A percentile compares a stretch with the other conserved stretches of the same genome.
Conservation (phyloP, 129 eudicot genomes). For the Arctium minus region DNA sequence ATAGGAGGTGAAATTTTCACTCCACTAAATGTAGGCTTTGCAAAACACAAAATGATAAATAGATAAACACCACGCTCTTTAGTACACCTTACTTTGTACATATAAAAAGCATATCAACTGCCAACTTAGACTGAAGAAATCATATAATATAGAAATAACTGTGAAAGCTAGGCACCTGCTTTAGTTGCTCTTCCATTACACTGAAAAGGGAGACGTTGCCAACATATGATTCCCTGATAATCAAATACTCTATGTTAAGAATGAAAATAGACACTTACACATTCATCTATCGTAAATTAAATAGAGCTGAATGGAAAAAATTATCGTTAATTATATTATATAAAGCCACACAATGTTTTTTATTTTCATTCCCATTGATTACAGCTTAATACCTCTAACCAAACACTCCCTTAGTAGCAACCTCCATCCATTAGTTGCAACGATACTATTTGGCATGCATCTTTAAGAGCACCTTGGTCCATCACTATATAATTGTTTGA, state of each 20-base stretch:
- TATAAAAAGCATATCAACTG: neutral
- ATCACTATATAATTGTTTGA: neutral
- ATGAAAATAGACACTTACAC: conserved; percentile 1
- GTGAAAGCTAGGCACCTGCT: conserved; percentile 45
- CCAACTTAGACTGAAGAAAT: neutral
- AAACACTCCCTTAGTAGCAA: neutral
- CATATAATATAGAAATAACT: neutral
- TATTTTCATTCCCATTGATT: no score
- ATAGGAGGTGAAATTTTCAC: neutral
- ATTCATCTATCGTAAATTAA: neutral
- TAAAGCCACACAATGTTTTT: no score
- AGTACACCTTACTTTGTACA: neutral
- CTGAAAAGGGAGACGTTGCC: conserved; percentile 68
- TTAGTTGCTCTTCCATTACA: conserved; percentile 78
- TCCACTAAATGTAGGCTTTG: neutral
- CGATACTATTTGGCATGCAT: neutral
- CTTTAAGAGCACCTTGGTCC: neutral
- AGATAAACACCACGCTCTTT: neutral
- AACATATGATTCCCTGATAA: conserved; percentile 78
- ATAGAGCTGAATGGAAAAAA: neutral
- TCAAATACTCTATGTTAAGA: conserved; percentile 10
- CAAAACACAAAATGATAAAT: neutral
- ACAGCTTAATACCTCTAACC: no score
- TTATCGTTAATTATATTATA: no score
- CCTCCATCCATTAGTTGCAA: neutral